Evolutionary conservation across 306 rosid genomes (phyloP).

Genomic region (Cucurbita pepo): DNA sequence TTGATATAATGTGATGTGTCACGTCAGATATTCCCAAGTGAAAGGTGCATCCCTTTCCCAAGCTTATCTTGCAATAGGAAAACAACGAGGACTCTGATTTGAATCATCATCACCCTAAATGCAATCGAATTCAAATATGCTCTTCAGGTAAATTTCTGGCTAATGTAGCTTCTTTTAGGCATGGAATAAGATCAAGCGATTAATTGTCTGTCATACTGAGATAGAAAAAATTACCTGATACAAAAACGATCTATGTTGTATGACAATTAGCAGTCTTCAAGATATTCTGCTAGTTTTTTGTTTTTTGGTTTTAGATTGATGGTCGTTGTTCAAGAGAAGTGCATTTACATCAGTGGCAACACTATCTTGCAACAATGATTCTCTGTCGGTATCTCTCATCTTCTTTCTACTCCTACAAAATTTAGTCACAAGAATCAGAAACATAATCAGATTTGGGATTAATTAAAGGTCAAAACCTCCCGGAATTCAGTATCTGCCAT

Average conservation of each 20-base stretch:
- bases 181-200: background rate
- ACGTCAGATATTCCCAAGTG: background rate
- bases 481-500: background rate
- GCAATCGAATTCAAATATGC: background rate
- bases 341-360: conserved; percentile 7
- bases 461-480: background rate
- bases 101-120: background rate
- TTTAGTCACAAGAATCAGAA: background rate
- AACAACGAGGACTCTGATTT: background rate
- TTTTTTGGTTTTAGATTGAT: conserved; percentile 12
- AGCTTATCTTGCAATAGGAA: background rate
- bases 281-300: conserved; percentile 17
- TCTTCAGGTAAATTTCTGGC: background rate
- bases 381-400: conserved; percentile 27
- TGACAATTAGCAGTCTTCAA: conserved; percentile 10
- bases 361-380: conserved; percentile 9
- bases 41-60: background rate
- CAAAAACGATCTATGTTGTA: background rate
- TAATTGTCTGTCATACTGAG: background rate
- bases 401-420: conserved; percentile 29
- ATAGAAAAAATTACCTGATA: conserved; percentile 13
- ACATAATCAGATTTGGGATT: background rate
- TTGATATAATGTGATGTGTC: background rate
- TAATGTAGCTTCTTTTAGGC: background rate
- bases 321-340: conserved; percentile 11